Evolutionary conservation across 2,329 filamentous ascomycete species (phyloP).

Genomic region (Fonsecaea pedrosoi): DNA sequence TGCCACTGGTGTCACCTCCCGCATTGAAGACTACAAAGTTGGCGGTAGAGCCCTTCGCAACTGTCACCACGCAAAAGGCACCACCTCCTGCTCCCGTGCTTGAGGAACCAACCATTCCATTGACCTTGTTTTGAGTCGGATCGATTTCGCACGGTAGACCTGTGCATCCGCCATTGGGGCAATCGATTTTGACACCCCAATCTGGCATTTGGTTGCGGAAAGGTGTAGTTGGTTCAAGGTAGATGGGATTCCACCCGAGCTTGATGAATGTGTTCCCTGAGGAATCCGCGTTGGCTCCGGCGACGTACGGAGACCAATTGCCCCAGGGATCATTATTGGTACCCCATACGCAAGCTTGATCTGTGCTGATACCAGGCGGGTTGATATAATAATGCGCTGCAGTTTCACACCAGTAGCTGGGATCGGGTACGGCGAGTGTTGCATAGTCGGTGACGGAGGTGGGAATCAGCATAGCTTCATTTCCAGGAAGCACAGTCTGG

Average conservation of each 20-base stretch:
- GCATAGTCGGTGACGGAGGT: slow-evolving; percentile 65
- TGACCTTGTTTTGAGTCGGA: slow-evolving; percentile 62
- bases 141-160: slow-evolving; percentile 78
- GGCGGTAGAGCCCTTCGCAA: slow-evolving; percentile 69
- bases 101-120: slow-evolving; percentile 64
- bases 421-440: slow-evolving; percentile 73
- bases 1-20: slow-evolving; percentile 47
- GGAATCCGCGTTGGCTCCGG: slow-evolving; percentile 72
- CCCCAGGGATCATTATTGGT: slow-evolving; percentile 66
- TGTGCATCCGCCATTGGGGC: slow-evolving; percentile 69
- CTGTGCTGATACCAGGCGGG: slow-evolving; percentile 67
- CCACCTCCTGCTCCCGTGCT: slow-evolving; percentile 70
- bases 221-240: slow-evolving; percentile 59
- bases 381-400: slow-evolving; percentile 83
- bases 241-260: slow-evolving; percentile 80
- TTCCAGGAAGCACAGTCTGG: slow-evolving; percentile 78
- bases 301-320: slow-evolving; percentile 80
- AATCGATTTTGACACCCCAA: slow-evolving; percentile 74
- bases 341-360: slow-evolving; percentile 75
- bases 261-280: slow-evolving; percentile 74
- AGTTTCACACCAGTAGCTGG: slow-evolving; percentile 73
- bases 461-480: slow-evolving; percentile 82
- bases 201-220: slow-evolving; percentile 65
- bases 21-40: slow-evolving; percentile 69
- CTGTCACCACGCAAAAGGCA: slow-evolving; percentile 77